A percentile compares a stretch with the other conserved stretches of the same genome.
These are phyloP conservation scores for Dacryopinax spathularia DNA, from an alignment of 768 basidiomycete species.

Conservation along the genomic window DNA sequence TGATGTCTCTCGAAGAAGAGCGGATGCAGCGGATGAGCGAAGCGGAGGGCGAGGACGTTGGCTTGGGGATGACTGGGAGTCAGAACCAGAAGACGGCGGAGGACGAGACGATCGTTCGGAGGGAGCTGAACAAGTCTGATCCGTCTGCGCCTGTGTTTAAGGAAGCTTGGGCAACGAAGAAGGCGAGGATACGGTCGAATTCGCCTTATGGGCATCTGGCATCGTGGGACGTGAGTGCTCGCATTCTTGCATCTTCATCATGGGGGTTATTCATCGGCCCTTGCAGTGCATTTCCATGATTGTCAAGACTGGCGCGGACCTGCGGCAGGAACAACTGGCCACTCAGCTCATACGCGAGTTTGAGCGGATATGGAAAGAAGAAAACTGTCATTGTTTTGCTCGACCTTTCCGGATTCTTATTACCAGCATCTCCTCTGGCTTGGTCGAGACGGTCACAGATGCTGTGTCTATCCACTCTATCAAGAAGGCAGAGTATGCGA, in stretches of 20 bases:
- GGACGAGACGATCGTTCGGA: slow-evolving; percentile 85
- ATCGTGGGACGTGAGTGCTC: slow-evolving; percentile 33
- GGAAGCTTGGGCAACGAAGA: slow-evolving; percentile 90
- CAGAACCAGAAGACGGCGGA: slow-evolving; percentile 48
- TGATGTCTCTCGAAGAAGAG: slow-evolving; percentile 92
- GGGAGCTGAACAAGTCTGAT: slow-evolving; percentile 87
- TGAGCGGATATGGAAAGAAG: slow-evolving; percentile 87
- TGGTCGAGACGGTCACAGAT: slow-evolving; percentile 97
- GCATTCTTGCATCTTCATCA: slow-evolving; percentile 7
- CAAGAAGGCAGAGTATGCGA: slow-evolving; percentile 96
- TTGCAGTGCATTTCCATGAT: slow-evolving; percentile 94
- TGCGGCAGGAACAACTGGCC: slow-evolving; percentile 94
- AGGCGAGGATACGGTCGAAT: slow-evolving; percentile 80
- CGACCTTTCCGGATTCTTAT: slow-evolving; percentile 94
- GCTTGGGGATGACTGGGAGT: slow-evolving; percentile 13
- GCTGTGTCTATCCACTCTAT: slow-evolving; percentile 98
- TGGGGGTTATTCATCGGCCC: slow-evolving; percentile 46
- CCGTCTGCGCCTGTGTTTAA: slow-evolving; percentile 92
- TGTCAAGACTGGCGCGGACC: slow-evolving; percentile 92
- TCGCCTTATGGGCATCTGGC: slow-evolving; percentile 96
- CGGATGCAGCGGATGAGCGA: slow-evolving; percentile 78
- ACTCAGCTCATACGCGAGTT: slow-evolving; percentile 91
- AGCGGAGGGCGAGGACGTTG: slow-evolving; percentile 19
- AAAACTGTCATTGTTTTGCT: slow-evolving; percentile 84
- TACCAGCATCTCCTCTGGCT: slow-evolving; percentile 79